Conservation (phyloP, 768 basidiomycete genomes). For the Flagelloscypha sp. region DNA sequence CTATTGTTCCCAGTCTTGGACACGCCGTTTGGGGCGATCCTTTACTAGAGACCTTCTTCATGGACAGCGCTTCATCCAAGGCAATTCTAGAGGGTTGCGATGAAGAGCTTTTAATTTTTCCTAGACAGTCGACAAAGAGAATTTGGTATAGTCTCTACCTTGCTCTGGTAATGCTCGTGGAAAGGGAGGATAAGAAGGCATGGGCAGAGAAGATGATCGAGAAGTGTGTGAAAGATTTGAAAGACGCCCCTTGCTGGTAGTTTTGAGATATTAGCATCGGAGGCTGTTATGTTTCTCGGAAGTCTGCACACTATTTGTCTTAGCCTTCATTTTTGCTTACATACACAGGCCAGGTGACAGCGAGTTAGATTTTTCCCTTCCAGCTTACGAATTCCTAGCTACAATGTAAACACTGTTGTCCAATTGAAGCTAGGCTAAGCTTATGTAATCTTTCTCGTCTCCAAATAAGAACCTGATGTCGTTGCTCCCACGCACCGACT, state of each 20-base stretch:
- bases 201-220: conserved; percentile 38
- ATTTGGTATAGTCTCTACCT: conserved; percentile 70
- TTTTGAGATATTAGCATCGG: no score
- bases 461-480: no score
- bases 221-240: conserved; percentile 31
- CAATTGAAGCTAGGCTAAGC: no score
- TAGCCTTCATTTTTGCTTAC: no score
- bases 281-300: no score
- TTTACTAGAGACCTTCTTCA: conserved; percentile 58
- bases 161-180: conserved; percentile 44
- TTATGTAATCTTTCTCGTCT: no score
- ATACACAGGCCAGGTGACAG: no score
- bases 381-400: no score
- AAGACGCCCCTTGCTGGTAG: conserved; percentile 46
- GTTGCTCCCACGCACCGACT: no score
- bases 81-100: conserved; percentile 53
- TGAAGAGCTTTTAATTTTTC: conserved; percentile 41
- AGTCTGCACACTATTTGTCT: no score
- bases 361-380: no score
- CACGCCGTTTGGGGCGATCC: conserved; percentile 74
- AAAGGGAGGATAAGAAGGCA: conserved; percentile 20
- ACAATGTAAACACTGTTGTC: no score
- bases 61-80: conserved; percentile 34
- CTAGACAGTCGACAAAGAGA: conserved; percentile 66
- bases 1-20: conserved; percentile 41